Percentiles rank a stretch among this genome's conserved stretches.
Evolutionary conservation across 2,329 filamentous ascomycete genomes (phyloP).

Genomic region (Botrytis paeoniae): DNA sequence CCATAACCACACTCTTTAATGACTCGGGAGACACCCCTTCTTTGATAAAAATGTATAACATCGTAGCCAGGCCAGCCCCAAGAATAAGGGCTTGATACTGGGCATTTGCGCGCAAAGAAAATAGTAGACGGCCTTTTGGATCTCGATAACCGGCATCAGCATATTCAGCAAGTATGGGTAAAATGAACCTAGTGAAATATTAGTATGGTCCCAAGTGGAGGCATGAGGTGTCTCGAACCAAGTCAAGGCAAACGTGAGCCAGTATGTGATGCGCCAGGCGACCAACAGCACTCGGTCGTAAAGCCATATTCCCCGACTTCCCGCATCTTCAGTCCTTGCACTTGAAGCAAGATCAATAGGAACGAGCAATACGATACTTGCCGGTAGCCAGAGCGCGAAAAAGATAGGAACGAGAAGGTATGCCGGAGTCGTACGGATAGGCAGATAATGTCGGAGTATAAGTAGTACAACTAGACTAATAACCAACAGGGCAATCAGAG

Average conservation of each 20-base stretch:
- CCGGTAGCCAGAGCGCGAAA: conserved; percentile 89
- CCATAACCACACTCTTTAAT: conserved; percentile 85
- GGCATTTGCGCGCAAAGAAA: conserved; percentile 83
- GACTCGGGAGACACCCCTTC: conserved; percentile 70
- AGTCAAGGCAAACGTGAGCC: conserved; percentile 91
- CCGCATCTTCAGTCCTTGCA: conserved; percentile 67
- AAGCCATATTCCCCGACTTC: conserved; percentile 81
- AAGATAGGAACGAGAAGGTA: conserved; percentile 92
- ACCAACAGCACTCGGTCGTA: conserved; percentile 75
- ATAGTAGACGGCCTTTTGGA: conserved; percentile 73
- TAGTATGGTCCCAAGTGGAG: conserved; percentile 2
- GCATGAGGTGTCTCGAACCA: conserved; percentile 57
- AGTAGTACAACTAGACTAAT: conserved; percentile 78
- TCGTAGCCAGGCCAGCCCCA: conserved; percentile 63
- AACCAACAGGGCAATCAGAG: conserved; percentile 65
- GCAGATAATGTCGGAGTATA: conserved; percentile 84
- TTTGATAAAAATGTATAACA: conserved; percentile 79
- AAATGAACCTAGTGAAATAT: conserved; percentile 64
- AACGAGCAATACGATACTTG: conserved; percentile 85
- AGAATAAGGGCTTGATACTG: conserved; percentile 84
- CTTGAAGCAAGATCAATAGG: conserved; percentile 94
- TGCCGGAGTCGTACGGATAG: conserved; percentile 82
- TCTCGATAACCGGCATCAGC: conserved; percentile 91
- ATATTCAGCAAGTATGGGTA: conserved; percentile 91
- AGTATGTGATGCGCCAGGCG: conserved; percentile 93